A percentile compares a stretch with the other conserved stretches of the same genome.
phyloP scores from a whole-genome alignment of 208 protist genomes.

The Tritrichomonas musculus region DNA sequence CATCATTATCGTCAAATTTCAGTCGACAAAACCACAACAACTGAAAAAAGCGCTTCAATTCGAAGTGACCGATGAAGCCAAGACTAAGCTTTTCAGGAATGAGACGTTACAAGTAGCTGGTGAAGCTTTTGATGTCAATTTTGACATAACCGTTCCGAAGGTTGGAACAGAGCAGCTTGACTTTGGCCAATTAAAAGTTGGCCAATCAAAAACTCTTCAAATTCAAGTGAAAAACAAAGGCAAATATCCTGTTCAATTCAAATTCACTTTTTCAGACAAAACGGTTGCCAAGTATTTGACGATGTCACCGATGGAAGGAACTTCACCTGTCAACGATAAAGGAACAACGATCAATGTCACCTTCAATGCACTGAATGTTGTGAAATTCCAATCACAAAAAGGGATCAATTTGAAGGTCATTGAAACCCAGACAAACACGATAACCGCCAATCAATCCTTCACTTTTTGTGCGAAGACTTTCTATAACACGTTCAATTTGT shows the following conservation, averaged over 20 bases:
- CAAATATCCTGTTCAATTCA: background rate
- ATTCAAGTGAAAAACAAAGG: background rate
- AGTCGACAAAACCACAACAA: background rate
- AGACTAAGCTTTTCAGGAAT: background rate
- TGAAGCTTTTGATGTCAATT: constrained; percentile 2
- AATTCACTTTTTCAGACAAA: background rate
- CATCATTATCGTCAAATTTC: background rate
- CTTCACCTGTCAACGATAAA: background rate
- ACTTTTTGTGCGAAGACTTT: background rate
- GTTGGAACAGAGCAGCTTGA: background rate
- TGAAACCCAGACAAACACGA: background rate
- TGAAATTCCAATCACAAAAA: background rate
- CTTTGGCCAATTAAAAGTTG: background rate
- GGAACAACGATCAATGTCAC: background rate
- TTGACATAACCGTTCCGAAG: background rate
- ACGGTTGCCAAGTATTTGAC: background rate
- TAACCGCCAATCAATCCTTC: background rate
- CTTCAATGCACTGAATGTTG: background rate
- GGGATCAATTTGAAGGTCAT: background rate
- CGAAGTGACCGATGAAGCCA: background rate
- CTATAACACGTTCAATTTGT: background rate
- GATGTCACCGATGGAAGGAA: background rate
- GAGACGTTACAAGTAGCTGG: background rate
- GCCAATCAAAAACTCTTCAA: background rate
- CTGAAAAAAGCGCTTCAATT: background rate